Conservation (phyloP, 352 stramenopile genomes). For the Pilasporangium apinafurcum region DNA sequence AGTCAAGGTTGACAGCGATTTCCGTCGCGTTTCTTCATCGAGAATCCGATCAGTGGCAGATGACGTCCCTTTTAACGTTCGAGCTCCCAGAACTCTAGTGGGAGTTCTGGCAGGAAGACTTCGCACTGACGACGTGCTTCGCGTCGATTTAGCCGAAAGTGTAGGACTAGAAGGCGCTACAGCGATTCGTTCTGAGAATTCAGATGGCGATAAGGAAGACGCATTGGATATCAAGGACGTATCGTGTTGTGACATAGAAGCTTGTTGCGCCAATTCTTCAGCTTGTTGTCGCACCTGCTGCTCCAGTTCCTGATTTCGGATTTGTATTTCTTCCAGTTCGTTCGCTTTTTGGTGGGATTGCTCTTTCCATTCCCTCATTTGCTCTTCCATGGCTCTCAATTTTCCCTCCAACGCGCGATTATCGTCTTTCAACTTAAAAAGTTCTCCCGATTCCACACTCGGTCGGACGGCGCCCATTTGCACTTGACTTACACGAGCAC, state of each 20-base stretch:
- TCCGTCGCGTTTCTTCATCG: slow-evolving; percentile 22
- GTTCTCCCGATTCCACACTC: slow-evolving; percentile 75
- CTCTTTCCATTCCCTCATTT: slow-evolving; percentile 33
- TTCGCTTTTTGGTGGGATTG: slow-evolving; percentile 42
- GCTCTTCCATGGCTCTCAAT: slow-evolving; percentile 15
- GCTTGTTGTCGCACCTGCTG: slow-evolving; percentile 36
- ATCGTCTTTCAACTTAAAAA: slow-evolving; percentile 68
- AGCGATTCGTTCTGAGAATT: slow-evolving; percentile 2
- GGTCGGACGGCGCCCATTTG: slow-evolving; percentile 77
- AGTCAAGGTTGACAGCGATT: slow-evolving; percentile 37
- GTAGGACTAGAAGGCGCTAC: slow-evolving; percentile 25
- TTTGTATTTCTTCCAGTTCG: slow-evolving; percentile 33
- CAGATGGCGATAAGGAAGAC: slow-evolving; percentile 4
- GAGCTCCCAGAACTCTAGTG: slow-evolving; percentile 1
- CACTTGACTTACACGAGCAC: slow-evolving; percentile 84
- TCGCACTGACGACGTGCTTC: slow-evolving; percentile 26
- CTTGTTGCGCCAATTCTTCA: slow-evolving; percentile 15
- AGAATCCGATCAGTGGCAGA: slow-evolving; percentile 9
- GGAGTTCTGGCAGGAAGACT: slow-evolving; percentile 2
- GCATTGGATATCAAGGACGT: slow-evolving; percentile 4
- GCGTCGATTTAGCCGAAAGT: slow-evolving; percentile 33
- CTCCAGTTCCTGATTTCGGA: slow-evolving; percentile 35
- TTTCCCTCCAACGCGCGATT: slow-evolving; percentile 39
- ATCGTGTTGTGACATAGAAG: too few species aligned
- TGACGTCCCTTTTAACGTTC: slow-evolving; percentile 1